Evolutionary conservation across 148 eudicot genomes (phyloP).

Genomic region (Camellia sinensis): DNA sequence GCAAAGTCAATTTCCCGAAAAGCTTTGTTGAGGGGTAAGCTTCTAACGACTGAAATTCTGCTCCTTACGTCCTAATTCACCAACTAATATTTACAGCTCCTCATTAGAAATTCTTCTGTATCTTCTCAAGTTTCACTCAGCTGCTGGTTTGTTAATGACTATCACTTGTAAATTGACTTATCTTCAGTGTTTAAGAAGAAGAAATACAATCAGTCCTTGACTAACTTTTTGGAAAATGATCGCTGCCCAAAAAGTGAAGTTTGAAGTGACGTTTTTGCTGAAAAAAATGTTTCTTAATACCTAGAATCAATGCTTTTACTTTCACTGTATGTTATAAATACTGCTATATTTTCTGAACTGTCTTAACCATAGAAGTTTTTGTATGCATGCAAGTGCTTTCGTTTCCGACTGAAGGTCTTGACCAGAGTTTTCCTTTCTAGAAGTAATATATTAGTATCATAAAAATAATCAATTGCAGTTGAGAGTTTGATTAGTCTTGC

Average conservation of each 20-base stretch:
- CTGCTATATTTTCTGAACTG: neutral
- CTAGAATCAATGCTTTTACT: neutral
- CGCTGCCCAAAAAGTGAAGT: neutral
- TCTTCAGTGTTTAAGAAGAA: neutral
- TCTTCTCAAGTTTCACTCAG: too few species aligned
- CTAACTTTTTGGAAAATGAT: neutral
- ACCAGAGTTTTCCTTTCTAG: neutral
- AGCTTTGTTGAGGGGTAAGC: neutral
- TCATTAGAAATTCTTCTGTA: too few species aligned
- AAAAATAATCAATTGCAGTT: neutral
- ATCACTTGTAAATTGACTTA: neutral
- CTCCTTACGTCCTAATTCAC: neutral
- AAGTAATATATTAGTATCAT: neutral
- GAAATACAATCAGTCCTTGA: neutral
- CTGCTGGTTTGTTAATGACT: too few species aligned
- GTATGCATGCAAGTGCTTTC: neutral
- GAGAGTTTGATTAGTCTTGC: neutral
- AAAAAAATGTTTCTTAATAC: too few species aligned
- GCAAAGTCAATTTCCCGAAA: neutral
- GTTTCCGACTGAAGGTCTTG: neutral
- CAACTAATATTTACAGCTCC: too few species aligned
- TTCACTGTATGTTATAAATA: neutral
- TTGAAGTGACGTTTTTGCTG: too few species aligned
- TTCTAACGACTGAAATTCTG: neutral
- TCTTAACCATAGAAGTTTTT: neutral